These are phyloP conservation scores for Piloderma croceum DNA, from an alignment of 768 basidiomycete species.

Conservation along the genomic window DNA sequence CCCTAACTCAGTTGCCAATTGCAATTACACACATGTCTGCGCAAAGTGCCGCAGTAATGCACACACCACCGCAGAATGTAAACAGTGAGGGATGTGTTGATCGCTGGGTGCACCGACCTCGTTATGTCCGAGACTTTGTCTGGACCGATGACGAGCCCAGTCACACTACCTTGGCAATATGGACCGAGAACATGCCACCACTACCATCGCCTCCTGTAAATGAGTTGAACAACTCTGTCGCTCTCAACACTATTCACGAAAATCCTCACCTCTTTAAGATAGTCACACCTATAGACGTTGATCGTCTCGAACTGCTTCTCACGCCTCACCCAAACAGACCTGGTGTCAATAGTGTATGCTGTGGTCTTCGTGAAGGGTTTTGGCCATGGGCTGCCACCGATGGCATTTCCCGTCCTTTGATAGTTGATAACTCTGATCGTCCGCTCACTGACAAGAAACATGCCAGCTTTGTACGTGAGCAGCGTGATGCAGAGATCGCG, in stretches of 20 bases:
- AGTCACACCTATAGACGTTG: slow-evolving; percentile 31
- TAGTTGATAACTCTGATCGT: slow-evolving; percentile 18
- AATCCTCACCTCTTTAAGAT: slow-evolving; percentile 32
- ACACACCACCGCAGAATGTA: slow-evolving; percentile 6
- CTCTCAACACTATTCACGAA: slow-evolving; percentile 16
- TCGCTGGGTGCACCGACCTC: slow-evolving; percentile 4
- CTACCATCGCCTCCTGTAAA: slow-evolving; percentile 11
- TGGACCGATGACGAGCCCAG: not conserved
- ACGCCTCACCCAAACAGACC: slow-evolving; percentile 31
- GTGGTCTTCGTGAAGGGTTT: slow-evolving; percentile 33
- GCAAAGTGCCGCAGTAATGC: slow-evolving; percentile 3
- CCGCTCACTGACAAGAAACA: slow-evolving; percentile 14
- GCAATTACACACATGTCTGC: slow-evolving; percentile 23
- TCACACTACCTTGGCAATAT: slow-evolving; percentile 5
- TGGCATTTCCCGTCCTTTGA: slow-evolving; percentile 16
- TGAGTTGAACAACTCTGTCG: slow-evolving; percentile 10
- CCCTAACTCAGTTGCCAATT: slow-evolving; percentile 3
- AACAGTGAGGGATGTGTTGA: slow-evolving; percentile 2
- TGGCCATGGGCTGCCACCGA: slow-evolving; percentile 37
- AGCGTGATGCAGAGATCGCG: slow-evolving; percentile 22
- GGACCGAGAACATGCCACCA: slow-evolving; percentile 9
- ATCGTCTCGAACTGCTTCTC: slow-evolving; percentile 24
- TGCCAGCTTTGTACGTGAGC: slow-evolving; percentile 19
- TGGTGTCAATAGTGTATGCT: slow-evolving; percentile 30
- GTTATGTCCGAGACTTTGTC: too few species aligned